Base-by-base conservation (phyloP, 2,329 filamentous ascomycete genomes). In the Clonostachys rhizophaga region DNA sequence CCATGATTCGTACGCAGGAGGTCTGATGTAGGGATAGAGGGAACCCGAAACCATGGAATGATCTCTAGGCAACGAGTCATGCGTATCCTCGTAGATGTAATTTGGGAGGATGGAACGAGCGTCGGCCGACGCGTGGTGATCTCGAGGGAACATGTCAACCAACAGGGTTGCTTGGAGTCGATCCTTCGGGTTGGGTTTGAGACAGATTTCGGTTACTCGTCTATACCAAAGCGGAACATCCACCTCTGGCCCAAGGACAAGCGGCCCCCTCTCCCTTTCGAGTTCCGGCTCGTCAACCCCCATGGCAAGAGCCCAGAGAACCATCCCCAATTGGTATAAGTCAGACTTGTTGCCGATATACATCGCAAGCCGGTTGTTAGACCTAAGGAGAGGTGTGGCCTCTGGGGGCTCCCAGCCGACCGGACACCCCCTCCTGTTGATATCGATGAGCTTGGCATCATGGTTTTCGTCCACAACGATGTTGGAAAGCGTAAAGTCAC, bases 301-400 rank as follows among this genome's bases (percentile, higher is more conserved):
- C 60, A 86, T 87, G 2, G 90, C 92, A 42, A 99, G 71, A 18
- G 89, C 90, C 90, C 92, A 99, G 4, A 99, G 71, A 3, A 96
- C 91, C 94, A 99, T 99, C 6, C 94, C 94, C 6, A 97, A 78
- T 66, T 99, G 94, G 59, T 87, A 99, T 2, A 99, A 74, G 66
- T 99, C 94, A 1, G 92, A 96, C 68, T 99, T 99, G 62, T 96
- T 91, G 12, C 94, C 92, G 61, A 99, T 97, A 60, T 95, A 96
- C 86, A 97, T 96, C 42, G 89, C 87, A 46, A 99, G 91, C 33
- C 90, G 81, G 65, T 96, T 91, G 49, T 88, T 89, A 64, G 85
- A 91, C 54, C 92, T 85, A 50, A 97, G 90, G 47, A 97, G 81
- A 6, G 81, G 79, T 14, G 85, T 86, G 47, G 95, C 87, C 67